Evolutionary conservation across 768 basidiomycete genomes (phyloP), one percentile per base, ranked within the genome.

Genomic region (Infundibulicybe gibba): DNA sequence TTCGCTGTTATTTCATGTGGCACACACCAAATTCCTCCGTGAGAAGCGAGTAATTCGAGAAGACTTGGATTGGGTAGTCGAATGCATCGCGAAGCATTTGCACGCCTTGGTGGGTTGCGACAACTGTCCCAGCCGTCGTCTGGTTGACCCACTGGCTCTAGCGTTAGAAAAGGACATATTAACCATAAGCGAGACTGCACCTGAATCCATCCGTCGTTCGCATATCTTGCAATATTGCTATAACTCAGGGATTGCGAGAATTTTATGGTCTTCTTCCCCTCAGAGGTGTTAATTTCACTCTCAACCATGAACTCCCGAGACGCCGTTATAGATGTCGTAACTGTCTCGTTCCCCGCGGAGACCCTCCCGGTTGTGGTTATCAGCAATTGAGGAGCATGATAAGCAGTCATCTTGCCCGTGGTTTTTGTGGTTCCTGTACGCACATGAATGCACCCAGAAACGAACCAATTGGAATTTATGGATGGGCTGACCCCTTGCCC

Each of bases 391-490:
- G 67, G 60, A 19, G 61, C 79, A 16, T 71, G 60, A 50, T 82
- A 80, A 20, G 44, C 50, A 4, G 67, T 76, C 48, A 83, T 79
- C 40, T 58, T 67, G 17, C 83, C 80, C 0, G 76, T 80, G 2
- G 80, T 84, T 56, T 68, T 66, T 4, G 62, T 60, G 17, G 69
- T 75, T 0, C 77, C 67, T 43, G 70, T 76, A 5, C 74, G 72
- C 32, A 77, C 56, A 55, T 83, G 80, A n/a, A 85, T 50, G 41
- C 60, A 60, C n/a, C 65, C 83, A 6, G 79, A 80, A 14, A 81
- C 70, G 48, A 74, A 80, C 84, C 82, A 85, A 53, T 83, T 81
- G 44, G 70, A 68, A 53, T 81, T 80, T 61, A 82, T 68, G 4
- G 68, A 63, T 39, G 82, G 81, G 47, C 71, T 64, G 21, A 61